Conservation (phyloP, 805 yeast genomes). For the Kodamaea kakaduensis region DNA sequence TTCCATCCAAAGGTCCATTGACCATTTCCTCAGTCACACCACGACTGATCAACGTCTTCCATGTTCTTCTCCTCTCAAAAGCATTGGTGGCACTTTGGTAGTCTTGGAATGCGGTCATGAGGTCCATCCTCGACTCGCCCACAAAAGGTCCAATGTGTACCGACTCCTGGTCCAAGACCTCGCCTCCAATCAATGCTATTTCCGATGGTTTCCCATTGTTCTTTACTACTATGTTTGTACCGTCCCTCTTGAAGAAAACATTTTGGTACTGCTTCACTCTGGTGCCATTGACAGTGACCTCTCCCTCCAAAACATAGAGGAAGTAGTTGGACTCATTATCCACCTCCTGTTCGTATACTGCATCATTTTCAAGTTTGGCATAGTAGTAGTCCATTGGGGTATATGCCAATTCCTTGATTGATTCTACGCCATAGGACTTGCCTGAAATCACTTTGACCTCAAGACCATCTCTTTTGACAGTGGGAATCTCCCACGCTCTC, state of each 20-base stretch:
- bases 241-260: constrained; percentile 67
- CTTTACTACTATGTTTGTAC: constrained; percentile 48
- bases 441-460: constrained; percentile 75
- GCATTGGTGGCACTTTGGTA: constrained; percentile 69
- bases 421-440: constrained; percentile 66
- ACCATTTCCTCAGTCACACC: constrained; percentile 43
- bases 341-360: constrained; percentile 55
- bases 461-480: constrained; percentile 59
- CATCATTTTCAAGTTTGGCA: constrained; percentile 61
- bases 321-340: constrained; percentile 64
- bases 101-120: constrained; percentile 66
- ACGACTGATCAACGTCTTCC: constrained; percentile 49
- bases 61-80: constrained; percentile 61
- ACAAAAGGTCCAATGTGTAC: constrained; percentile 93
- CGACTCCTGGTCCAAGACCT: constrained; percentile 65
- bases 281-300: constrained; percentile 40
- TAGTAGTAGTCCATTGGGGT: constrained; percentile 78
- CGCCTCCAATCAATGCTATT: constrained; percentile 71
- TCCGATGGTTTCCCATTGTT: constrained; percentile 37
- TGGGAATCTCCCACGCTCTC: constrained; percentile 65
- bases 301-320: constrained; percentile 64
- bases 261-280: constrained; percentile 44
- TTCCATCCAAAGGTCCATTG: constrained; percentile 35
- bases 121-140: constrained; percentile 61
- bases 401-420: constrained; percentile 70